Conservation (phyloP, 2,329 filamentous ascomycete species). For the Pseudopithomyces chartarum region DNA sequence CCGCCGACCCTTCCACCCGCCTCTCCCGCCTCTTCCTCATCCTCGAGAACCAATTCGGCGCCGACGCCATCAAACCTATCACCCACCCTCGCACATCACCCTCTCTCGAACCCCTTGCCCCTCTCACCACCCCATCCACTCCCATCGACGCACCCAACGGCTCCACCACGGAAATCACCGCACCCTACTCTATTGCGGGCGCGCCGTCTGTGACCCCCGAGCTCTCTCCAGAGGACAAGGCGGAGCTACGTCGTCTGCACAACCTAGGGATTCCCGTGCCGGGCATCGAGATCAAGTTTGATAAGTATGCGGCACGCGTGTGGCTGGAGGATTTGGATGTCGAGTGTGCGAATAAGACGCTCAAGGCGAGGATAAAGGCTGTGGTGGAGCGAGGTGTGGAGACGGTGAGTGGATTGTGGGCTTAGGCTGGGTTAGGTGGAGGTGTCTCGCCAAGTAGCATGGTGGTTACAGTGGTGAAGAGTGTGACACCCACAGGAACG, state of each 20-base stretch:
- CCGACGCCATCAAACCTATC: conserved; percentile 79
- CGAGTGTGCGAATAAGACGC: conserved; percentile 77
- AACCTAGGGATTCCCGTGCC: conserved; percentile 88
- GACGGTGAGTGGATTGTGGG: conserved; percentile 62
- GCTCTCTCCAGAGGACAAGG: conserved; percentile 22
- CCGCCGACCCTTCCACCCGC: conserved; percentile 73
- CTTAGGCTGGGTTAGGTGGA: no score
- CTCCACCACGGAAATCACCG: conserved; percentile 1
- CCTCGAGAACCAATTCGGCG: conserved; percentile 93
- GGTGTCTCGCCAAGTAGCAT: no score
- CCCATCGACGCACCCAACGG: conserved; percentile 1
- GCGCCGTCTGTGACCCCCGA: not conserved
- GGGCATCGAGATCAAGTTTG: conserved; percentile 82
- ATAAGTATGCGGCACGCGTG: conserved; percentile 83
- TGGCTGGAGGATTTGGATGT: conserved; percentile 94
- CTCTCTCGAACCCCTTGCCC: conserved; percentile 21
- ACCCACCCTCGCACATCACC: conserved; percentile 63
- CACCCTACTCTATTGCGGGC: conserved; percentile 16
- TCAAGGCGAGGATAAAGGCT: conserved; percentile 82
- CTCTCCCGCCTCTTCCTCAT: conserved; percentile 91
- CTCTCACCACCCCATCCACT: conserved; percentile 1
- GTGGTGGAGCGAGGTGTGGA: conserved; percentile 91
- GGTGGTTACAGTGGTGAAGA: no score
- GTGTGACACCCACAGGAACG: not conserved
- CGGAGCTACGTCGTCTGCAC: conserved; percentile 78